Conservation (phyloP, 1,139 yeast genomes). For the Nakaseomyces bracarensis region DNA sequence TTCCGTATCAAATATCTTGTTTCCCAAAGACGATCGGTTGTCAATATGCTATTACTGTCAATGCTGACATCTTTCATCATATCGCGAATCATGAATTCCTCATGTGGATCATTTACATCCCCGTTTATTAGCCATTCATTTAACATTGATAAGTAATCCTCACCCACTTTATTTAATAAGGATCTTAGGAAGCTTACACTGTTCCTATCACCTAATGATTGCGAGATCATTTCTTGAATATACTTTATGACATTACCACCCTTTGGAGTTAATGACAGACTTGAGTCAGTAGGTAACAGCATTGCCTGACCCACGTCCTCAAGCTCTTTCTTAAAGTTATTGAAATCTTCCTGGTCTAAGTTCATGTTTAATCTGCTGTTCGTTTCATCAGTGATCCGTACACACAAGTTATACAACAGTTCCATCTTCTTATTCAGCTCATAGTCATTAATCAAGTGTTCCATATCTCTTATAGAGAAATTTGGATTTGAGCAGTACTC, state of each 20-base stretch:
- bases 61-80: conserved; percentile 28
- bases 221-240: conserved; percentile 49
- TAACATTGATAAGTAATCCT: conserved; percentile 59
- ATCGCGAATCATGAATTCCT: conserved; percentile 67
- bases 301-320: conserved; percentile 19
- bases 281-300: conserved; percentile 37
- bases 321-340: conserved; percentile 30
- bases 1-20: conserved; percentile 66
- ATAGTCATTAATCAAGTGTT: conserved; percentile 32
- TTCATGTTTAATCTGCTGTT: conserved; percentile 24
- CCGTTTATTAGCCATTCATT: conserved; percentile 77
- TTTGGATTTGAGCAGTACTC: conserved; percentile 40
- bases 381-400: conserved; percentile 22
- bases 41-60: conserved; percentile 35
- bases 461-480: conserved; percentile 44
- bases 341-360: conserved; percentile 26
- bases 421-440: conserved; percentile 23
- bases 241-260: conserved; percentile 61
- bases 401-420: conserved; percentile 20
- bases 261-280: conserved; percentile 49
- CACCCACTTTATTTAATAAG: conserved; percentile 53
- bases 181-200: conserved; percentile 45
- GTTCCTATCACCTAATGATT: conserved; percentile 57
- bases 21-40: conserved; percentile 79
- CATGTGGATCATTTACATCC: conserved; percentile 63